A percentile compares a stretch with the other conserved stretches of the same genome.
phyloP scores from a whole-genome alignment of 306 rosid genomes.

The Quercus wislizeni region DNA sequence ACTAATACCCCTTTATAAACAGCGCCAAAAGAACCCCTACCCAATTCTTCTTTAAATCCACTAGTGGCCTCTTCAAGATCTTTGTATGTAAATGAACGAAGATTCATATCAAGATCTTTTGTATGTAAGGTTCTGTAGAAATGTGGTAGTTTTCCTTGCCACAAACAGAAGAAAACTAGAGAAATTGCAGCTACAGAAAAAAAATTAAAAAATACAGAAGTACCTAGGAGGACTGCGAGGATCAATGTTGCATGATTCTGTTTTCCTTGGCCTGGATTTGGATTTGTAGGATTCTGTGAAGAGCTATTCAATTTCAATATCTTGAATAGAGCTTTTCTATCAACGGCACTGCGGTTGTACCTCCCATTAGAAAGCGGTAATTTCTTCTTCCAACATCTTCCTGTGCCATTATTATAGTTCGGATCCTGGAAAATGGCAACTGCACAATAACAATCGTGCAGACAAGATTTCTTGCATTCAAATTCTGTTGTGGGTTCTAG shows the following conservation, averaged over 20 bases:
- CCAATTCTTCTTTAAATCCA: slow-evolving; percentile 1
- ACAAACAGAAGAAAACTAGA: not conserved
- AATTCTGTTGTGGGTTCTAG: not conserved
- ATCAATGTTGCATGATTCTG: not conserved
- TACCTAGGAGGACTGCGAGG: not conserved
- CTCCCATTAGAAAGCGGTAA: not conserved
- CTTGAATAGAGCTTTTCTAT: not conserved
- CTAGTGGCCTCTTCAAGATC: not conserved
- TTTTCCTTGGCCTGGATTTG: not conserved
- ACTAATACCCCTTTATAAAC: not conserved
- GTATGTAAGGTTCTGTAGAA: not conserved
- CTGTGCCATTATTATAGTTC: not conserved
- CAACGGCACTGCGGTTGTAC: not conserved
- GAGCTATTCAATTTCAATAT: not conserved
- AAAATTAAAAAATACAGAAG: not conserved
- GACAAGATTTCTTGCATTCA: not conserved
- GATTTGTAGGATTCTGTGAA: not conserved
- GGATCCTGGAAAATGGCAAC: slow-evolving; percentile 5
- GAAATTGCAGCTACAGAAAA: not conserved
- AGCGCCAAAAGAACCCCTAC: not conserved
- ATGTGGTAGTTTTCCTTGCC: not conserved
- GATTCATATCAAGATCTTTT: not conserved
- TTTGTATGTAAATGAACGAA: not conserved
- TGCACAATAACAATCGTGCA: slow-evolving; percentile 3
- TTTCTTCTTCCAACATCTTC: slow-evolving; percentile 1